phyloP scores from a whole-genome alignment of 1,139 yeast species.

The Diutina sp. region DNA sequence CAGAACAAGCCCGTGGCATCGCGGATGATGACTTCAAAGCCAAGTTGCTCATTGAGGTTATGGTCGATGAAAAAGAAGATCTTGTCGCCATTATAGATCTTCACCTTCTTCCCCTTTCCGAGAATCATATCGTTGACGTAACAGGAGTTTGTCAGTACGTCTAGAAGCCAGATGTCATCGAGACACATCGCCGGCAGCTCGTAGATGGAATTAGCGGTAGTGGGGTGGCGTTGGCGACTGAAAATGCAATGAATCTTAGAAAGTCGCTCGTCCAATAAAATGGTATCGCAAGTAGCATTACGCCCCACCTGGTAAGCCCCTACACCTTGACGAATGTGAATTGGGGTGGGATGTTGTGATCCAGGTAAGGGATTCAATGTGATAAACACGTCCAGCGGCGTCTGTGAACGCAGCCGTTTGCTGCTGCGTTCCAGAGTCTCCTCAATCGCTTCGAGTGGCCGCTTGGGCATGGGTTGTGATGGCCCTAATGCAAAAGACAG shows the following conservation, averaged over 20 bases:
- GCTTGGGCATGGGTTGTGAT: neutral
- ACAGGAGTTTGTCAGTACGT: slow-evolving; percentile 72
- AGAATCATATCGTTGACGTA: slow-evolving; percentile 46
- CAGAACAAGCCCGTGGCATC: slow-evolving; percentile 50
- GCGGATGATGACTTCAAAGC: slow-evolving; percentile 36
- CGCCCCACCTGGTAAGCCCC: slow-evolving; percentile 58
- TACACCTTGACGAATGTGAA: slow-evolving; percentile 49
- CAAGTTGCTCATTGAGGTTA: slow-evolving; percentile 33
- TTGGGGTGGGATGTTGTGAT: slow-evolving; percentile 23
- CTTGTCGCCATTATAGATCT: slow-evolving; percentile 50
- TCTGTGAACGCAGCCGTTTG: neutral
- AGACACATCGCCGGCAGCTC: slow-evolving; percentile 58
- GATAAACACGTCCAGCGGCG: slow-evolving; percentile 17
- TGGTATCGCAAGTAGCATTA: slow-evolving; percentile 43
- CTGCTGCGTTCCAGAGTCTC: neutral
- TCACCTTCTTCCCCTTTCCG: slow-evolving; percentile 50
- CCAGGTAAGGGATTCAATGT: slow-evolving; percentile 17
- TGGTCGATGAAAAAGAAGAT: slow-evolving; percentile 56
- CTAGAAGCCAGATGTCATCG: slow-evolving; percentile 75
- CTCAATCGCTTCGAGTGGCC: neutral
- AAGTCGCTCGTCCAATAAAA: slow-evolving; percentile 58
- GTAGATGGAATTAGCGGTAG: slow-evolving; percentile 33
- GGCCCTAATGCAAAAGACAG: neutral
- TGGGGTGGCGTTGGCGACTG: slow-evolving; percentile 45
- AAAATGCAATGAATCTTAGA: slow-evolving; percentile 78